Evolutionary conservation across 2,329 filamentous ascomycete genomes (phyloP), one percentile per base, ranked within the genome.

Genomic region (Claviceps sp.): DNA sequence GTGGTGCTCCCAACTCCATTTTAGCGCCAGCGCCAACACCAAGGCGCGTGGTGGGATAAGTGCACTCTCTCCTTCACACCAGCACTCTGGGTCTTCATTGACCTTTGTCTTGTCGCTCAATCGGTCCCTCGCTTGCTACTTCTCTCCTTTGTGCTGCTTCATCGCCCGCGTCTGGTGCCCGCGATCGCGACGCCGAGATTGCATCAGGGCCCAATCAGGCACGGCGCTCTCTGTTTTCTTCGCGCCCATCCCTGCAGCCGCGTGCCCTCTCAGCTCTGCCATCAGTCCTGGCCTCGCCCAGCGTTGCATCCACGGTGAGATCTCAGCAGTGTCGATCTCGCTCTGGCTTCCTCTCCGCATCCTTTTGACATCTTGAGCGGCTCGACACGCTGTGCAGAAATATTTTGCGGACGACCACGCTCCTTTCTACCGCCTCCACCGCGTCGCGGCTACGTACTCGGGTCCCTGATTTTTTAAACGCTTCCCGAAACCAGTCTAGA

Each of bases 181-280:
- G 47, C 39, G 48, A n/a, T 20, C 36, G 50, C 37, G 20, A 38
- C 47, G 36, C 34, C 47, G 51, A 47, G 37, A 37, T 40, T 47
- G 47, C 47, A 50, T 23, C 51, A 46, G 42, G 47, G 45, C 22
- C 47, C 49, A 34, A 42, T 34, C 40, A 20, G 40, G 40, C 44
- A 34, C 44, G 26, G 26, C 42, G 50, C 22, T 16, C 38, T 17
- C 23, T 20, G 17, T 22, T 29, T 45, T 17, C 23, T 29, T 34
- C 43, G 36, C 36, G 47, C 43, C 43, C 47, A 11, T 37, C 51
- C 47, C 51, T 52, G 51, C 51, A 50, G 44, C 20, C 37, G 38
- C 47, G 36, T 23, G 36, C 44, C 38, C 3, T 9, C n/a, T 20
- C 38, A n/a, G 38, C 42, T 44, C 22, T 26, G 42, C 42, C 23